These are phyloP conservation scores for Xylaria sp. DNA, from an alignment of 2,329 filamentous ascomycete genomes.

Conservation along the genomic window DNA sequence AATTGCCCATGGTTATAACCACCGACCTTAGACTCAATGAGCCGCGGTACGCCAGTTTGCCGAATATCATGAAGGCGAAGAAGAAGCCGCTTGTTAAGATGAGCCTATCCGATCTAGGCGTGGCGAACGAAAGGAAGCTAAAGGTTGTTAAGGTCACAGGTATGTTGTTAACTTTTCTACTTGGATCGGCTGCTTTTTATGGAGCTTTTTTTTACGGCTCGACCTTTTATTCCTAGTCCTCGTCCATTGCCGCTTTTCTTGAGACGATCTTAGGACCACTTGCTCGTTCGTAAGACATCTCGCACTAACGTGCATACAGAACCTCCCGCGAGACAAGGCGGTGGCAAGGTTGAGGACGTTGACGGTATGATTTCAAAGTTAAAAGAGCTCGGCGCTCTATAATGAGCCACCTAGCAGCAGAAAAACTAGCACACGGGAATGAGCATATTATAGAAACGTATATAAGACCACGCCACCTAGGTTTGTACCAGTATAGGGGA, in stretches of 20 bases:
- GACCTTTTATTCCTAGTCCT: neutral
- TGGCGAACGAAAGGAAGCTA: slow-evolving; percentile 78
- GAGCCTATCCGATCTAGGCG: slow-evolving; percentile 81
- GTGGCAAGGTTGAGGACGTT: slow-evolving; percentile 97
- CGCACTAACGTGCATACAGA: slow-evolving; percentile 62
- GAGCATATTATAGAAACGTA: slow-evolving; percentile 11
- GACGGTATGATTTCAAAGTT: slow-evolving; percentile 93
- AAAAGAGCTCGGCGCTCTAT: slow-evolving; percentile 95
- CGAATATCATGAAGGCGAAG: slow-evolving; percentile 99
- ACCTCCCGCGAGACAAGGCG: slow-evolving; percentile 86
- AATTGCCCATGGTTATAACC: slow-evolving; percentile 92
- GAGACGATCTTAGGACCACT: neutral
- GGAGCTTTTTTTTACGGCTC: neutral
- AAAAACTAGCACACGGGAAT: slow-evolving; percentile 5
- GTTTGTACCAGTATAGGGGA: slow-evolving; percentile 26
- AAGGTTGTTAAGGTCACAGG: slow-evolving; percentile 91
- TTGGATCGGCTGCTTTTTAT: neutral
- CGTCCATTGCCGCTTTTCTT: neutral
- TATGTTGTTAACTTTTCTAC: slow-evolving; percentile 57
- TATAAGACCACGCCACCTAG: slow-evolving; percentile 1
- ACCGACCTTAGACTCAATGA: slow-evolving; percentile 95
- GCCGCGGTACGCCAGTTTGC: slow-evolving; percentile 92
- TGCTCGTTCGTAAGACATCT: neutral
- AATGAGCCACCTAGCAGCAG: slow-evolving; percentile 41
- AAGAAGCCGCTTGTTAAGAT: slow-evolving; percentile 99